phyloP scores from a whole-genome alignment of 148 eudicot species.

The Beta vulgaris region DNA sequence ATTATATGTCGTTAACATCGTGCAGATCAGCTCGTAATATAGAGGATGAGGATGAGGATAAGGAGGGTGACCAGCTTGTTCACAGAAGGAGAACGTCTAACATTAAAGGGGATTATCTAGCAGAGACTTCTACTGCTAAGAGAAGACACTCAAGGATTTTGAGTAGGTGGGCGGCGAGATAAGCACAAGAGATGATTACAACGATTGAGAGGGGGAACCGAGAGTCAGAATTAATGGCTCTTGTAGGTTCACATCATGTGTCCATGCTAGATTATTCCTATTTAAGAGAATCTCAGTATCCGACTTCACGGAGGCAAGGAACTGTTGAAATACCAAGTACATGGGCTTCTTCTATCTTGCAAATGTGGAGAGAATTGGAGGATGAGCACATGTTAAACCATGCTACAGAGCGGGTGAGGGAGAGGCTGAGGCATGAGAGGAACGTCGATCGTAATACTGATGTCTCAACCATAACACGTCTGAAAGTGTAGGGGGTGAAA shows the following conservation, averaged over 20 bases:
- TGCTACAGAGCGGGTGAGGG: slow-evolving; percentile 74
- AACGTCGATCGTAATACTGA: slow-evolving; percentile 61
- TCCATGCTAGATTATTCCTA: slow-evolving; percentile 97
- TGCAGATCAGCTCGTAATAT: slow-evolving; percentile 72
- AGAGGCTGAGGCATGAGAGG: slow-evolving; percentile 65
- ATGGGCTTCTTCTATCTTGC: slow-evolving; percentile 73
- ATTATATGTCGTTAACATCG: slow-evolving; percentile 79
- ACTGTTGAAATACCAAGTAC: slow-evolving; percentile 71
- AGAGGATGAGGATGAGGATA: slow-evolving; percentile 79
- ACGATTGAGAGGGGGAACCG: slow-evolving; percentile 90
- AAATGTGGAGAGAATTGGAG: slow-evolving; percentile 99
- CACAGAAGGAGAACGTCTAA: slow-evolving; percentile 84
- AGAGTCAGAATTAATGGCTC: slow-evolving; percentile 94
- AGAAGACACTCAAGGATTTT: slow-evolving; percentile 79
- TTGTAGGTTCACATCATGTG: slow-evolving; percentile 87
- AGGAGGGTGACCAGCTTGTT: slow-evolving; percentile 73
- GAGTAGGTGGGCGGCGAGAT: slow-evolving; percentile 96
- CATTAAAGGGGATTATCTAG: slow-evolving; percentile 89
- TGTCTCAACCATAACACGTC: slow-evolving; percentile 50
- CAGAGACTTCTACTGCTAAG: slow-evolving; percentile 93
- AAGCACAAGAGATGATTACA: slow-evolving; percentile 95
- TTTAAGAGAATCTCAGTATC: slow-evolving; percentile 79
- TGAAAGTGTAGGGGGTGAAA: slow-evolving; percentile 50
- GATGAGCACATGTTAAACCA: slow-evolving; percentile 69
- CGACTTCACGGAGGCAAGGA: slow-evolving; percentile 66